These are phyloP conservation scores for Paulinella micropora DNA, from an alignment of 78 protist genomes.

Conservation along the genomic window DNA sequence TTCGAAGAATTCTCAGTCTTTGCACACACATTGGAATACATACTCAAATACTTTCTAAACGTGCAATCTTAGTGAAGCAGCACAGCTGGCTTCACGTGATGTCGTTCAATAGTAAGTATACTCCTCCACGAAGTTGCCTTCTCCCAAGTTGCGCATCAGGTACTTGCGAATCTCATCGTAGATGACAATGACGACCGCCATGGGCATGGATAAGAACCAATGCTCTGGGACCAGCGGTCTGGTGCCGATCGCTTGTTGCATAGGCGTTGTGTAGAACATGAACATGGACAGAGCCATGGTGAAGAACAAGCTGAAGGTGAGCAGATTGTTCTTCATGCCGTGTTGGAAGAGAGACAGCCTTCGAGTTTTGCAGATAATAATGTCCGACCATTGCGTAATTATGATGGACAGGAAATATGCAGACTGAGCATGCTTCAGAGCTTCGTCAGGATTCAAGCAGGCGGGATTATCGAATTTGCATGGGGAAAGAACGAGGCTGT, in stretches of 20 bases:
- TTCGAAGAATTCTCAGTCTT: too few species aligned
- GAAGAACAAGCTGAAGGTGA: conserved; percentile 53
- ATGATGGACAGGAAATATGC: conserved; percentile 63
- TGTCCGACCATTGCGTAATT: conserved; percentile 60
- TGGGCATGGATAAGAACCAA: conserved; percentile 69
- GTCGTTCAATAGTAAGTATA: conserved; percentile 1
- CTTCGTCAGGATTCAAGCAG: neutral
- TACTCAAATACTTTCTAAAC: too few species aligned
- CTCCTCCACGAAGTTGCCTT: neutral
- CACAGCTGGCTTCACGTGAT: too few species aligned
- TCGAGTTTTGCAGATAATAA: conserved; percentile 66
- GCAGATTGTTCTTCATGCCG: conserved; percentile 30
- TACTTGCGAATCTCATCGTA: conserved; percentile 57
- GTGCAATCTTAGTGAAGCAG: too few species aligned
- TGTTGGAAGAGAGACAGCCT: conserved; percentile 51
- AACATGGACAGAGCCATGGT: conserved; percentile 47
- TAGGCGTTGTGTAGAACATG: conserved; percentile 33
- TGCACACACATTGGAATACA: too few species aligned
- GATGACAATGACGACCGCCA: conserved; percentile 46
- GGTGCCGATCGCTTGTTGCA: conserved; percentile 38
- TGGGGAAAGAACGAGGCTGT: too few species aligned
- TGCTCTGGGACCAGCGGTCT: conserved; percentile 32
- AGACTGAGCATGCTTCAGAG: conserved; percentile 45
- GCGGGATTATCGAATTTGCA: neutral
- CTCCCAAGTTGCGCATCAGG: conserved; percentile 27